Percentiles rank a stretch among this genome's conserved stretches.
Conservation (phyloP, 495 filamentous ascomycete species). For the Podospora comata region DNA sequence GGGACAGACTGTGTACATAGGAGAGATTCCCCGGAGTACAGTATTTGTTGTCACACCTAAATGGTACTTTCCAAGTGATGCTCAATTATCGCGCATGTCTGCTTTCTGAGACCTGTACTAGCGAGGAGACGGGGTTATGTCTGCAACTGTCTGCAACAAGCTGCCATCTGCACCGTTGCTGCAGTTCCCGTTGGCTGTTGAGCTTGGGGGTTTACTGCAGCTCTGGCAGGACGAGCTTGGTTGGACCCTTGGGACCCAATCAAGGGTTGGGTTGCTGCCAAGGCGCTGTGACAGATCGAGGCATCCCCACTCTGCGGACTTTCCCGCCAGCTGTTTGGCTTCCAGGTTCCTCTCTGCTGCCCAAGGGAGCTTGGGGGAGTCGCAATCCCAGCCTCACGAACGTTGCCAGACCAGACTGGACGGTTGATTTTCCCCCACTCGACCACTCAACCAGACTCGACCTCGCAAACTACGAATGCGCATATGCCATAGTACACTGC, state of each 20-base stretch:
- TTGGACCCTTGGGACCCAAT: conserved; percentile 19
- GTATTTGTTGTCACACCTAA: not conserved
- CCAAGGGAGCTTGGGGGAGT: conserved; percentile 20
- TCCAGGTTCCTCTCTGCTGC: not conserved
- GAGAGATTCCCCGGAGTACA: not conserved
- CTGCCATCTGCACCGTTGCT: conserved; percentile 6
- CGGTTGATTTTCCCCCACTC: conserved; percentile 6
- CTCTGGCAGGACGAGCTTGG: conserved; percentile 5
- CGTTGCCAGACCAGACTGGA: not conserved
- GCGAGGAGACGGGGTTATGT: not conserved
- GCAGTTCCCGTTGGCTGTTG: conserved; percentile 22
- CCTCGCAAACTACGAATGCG: not conserved
- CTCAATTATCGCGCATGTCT: not conserved
- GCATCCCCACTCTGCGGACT: conserved; percentile 17
- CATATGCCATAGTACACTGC: not conserved
- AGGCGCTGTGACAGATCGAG: not conserved
- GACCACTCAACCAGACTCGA: no score
- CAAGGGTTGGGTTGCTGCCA: conserved; percentile 13
- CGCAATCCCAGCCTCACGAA: conserved; percentile 29
- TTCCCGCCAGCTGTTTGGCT: conserved; percentile 21
- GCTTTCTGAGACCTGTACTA: no score
- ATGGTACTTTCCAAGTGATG: not conserved
- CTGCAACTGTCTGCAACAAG: not conserved
- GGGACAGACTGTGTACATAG: not conserved
- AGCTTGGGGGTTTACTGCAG: not conserved